phyloP scores from a whole-genome alignment of 495 filamentous ascomycete genomes.

The Friedmanniomyces endolithicus region DNA sequence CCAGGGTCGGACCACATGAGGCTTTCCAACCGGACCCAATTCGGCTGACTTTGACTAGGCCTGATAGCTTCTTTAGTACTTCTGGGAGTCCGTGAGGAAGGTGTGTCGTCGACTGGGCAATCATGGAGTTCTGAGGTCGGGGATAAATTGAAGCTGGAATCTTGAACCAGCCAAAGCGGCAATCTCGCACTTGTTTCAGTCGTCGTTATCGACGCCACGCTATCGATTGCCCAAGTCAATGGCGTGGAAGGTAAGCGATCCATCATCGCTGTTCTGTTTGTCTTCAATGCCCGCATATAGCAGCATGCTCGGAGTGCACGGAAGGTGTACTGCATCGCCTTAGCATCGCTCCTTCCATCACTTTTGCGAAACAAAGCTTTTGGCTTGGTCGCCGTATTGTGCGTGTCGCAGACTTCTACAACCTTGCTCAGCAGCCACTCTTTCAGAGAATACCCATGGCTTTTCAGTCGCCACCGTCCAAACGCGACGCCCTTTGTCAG shows the following conservation, averaged over 20 bases:
- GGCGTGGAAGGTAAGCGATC: too few relatives aligned
- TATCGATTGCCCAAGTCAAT: conserved; percentile 21
- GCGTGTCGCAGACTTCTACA: too few relatives aligned
- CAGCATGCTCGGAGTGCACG: too few relatives aligned
- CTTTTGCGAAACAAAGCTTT: too few relatives aligned
- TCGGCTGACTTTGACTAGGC: not conserved
- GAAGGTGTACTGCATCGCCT: too few relatives aligned
- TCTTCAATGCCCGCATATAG: too few relatives aligned
- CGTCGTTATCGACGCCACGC: conserved; percentile 41
- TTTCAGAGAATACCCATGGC: too few relatives aligned
- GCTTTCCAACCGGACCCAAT: conserved; percentile 1
- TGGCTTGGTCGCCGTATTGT: too few relatives aligned
- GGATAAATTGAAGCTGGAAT: not conserved
- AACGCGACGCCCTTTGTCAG: too few relatives aligned
- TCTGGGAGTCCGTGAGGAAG: not conserved
- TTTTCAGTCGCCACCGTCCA: too few relatives aligned
- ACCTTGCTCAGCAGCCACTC: too few relatives aligned
- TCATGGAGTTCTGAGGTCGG: conserved; percentile 2
- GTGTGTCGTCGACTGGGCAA: conserved; percentile 2
- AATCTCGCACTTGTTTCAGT: conserved; percentile 34
- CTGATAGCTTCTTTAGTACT: not conserved
- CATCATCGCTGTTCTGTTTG: conserved; percentile 18
- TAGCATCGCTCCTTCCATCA: too few relatives aligned
- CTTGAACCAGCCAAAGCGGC: conserved; percentile 3
- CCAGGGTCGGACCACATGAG: not conserved